Evolutionary conservation across 2,329 filamentous ascomycete species (phyloP).

Genomic region (Talaromyces sp.): DNA sequence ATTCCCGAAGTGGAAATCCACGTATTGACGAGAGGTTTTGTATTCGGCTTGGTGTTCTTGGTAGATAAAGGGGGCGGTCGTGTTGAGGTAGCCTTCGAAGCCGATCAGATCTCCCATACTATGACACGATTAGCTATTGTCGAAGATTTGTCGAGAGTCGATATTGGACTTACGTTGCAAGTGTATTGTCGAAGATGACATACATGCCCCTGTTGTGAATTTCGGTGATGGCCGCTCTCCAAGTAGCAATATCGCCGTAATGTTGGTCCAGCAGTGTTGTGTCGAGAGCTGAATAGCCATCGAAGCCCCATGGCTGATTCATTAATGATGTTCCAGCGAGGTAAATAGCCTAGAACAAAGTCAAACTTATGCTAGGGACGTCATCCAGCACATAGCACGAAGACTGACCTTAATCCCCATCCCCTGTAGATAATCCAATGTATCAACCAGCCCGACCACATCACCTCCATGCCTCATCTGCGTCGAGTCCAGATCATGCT

Average conservation of each 20-base stretch:
- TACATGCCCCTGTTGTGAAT: constrained; percentile 64
- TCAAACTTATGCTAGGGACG: neutral
- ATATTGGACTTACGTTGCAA: constrained; percentile 52
- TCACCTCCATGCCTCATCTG: constrained; percentile 64
- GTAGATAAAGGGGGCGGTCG: constrained; percentile 53
- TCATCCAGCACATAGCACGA: neutral
- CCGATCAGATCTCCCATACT: constrained; percentile 60
- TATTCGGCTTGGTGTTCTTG: constrained; percentile 57
- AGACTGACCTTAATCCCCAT: constrained; percentile 57
- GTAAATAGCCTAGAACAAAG: constrained; percentile 50
- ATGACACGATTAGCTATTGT: neutral
- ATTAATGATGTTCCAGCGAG: constrained; percentile 62
- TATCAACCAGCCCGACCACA: constrained; percentile 55
- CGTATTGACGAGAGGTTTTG: constrained; percentile 54
- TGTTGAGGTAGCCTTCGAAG: constrained; percentile 59
- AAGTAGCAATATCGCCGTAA: constrained; percentile 56
- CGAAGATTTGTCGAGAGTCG: neutral
- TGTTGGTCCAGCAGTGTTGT: constrained; percentile 62
- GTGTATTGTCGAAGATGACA: constrained; percentile 63
- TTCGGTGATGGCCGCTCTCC: constrained; percentile 56
- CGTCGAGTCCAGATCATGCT: constrained; percentile 58
- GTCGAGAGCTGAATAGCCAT: constrained; percentile 59
- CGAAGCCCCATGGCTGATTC: constrained; percentile 61
- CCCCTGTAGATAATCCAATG: constrained; percentile 61
- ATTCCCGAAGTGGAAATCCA: constrained; percentile 57